phyloP scores from a whole-genome alignment of 1,284 basidiomycete species.

The Tilletia walkeri region DNA sequence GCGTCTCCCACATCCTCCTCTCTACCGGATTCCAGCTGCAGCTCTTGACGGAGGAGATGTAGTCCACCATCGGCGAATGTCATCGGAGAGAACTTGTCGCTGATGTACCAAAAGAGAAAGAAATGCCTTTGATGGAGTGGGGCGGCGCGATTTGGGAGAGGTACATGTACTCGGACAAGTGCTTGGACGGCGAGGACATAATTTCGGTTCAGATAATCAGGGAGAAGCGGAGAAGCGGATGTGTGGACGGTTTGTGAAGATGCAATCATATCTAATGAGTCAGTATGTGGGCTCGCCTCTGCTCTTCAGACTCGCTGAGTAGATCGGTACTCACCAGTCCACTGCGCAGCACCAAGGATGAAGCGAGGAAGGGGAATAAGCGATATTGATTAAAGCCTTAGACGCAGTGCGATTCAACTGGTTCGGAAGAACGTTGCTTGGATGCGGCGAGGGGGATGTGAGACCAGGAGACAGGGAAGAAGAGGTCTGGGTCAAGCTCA shows the following conservation, averaged over 20 bases:
- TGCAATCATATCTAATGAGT: not conserved
- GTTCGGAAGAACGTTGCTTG: slow-evolving; percentile 97
- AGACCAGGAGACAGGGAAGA: slow-evolving; percentile 82
- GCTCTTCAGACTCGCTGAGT: too few relatives aligned
- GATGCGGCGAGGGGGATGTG: slow-evolving; percentile 66
- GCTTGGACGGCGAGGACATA: slow-evolving; percentile 69
- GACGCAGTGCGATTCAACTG: slow-evolving; percentile 94
- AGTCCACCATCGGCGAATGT: slow-evolving; percentile 99
- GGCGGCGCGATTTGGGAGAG: slow-evolving; percentile 94
- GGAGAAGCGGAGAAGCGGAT: slow-evolving; percentile 84
- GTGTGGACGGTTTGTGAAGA: slow-evolving; percentile 72
- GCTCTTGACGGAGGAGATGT: slow-evolving; percentile 92
- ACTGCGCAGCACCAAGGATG: slow-evolving; percentile 82
- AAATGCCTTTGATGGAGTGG: slow-evolving; percentile 69
- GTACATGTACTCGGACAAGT: slow-evolving; percentile 91
- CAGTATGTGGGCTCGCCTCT: too few relatives aligned
- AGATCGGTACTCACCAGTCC: slow-evolving; percentile 68
- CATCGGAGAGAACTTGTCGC: slow-evolving; percentile 70
- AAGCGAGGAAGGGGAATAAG: slow-evolving; percentile 88
- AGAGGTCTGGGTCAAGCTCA: slow-evolving; percentile 58
- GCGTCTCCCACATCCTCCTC: slow-evolving; percentile 98
- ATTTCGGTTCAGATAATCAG: slow-evolving; percentile 88
- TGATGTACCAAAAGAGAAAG: not conserved
- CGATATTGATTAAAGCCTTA: slow-evolving; percentile 99
- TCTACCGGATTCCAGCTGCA: slow-evolving; percentile 99